Percentiles rank a stretch among this genome's conserved stretches.
phyloP scores from a whole-genome alignment of 2,329 filamentous ascomycete genomes.

The Stagonosporopsis rhizophila region DNA sequence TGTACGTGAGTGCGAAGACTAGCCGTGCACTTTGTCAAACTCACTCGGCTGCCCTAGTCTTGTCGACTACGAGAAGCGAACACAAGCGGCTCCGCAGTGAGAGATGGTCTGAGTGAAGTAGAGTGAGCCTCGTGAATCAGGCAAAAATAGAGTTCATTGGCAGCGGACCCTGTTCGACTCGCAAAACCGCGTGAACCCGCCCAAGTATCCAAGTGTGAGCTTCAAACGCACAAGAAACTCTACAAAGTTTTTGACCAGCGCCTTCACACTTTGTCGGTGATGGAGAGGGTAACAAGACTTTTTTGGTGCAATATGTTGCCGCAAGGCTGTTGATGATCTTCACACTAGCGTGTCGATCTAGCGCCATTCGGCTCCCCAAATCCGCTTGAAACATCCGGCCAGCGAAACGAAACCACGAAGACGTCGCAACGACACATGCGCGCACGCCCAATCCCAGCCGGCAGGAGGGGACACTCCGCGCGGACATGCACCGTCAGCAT shows the following conservation, averaged over 20 bases:
- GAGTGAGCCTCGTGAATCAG: neutral
- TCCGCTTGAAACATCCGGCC: conserved; percentile 18
- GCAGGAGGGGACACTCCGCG: conserved; percentile 3
- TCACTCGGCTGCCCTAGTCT: neutral
- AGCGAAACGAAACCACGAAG: conserved; percentile 18
- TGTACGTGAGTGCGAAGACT: neutral
- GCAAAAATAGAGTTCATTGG: conserved; percentile 8
- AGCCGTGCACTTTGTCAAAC: neutral
- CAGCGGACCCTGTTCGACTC: neutral
- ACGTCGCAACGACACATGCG: conserved; percentile 6
- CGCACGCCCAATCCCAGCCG: conserved; percentile 7
- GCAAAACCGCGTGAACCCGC: neutral
- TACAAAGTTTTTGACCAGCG: neutral
- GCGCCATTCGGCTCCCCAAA: conserved; percentile 18
- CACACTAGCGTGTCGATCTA: conserved; percentile 12
- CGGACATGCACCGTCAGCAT: conserved; percentile 7
- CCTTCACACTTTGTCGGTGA: neutral
- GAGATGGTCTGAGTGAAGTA: neutral
- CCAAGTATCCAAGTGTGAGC: conserved; percentile 1
- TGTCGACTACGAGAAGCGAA: neutral
- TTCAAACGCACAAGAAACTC: conserved; percentile 4
- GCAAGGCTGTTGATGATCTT: conserved; percentile 3
- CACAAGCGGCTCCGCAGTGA: neutral
- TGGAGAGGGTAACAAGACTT: neutral
- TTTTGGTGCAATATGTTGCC: neutral